Conservation (phyloP, 768 basidiomycete genomes). For the Terana coerulea region DNA sequence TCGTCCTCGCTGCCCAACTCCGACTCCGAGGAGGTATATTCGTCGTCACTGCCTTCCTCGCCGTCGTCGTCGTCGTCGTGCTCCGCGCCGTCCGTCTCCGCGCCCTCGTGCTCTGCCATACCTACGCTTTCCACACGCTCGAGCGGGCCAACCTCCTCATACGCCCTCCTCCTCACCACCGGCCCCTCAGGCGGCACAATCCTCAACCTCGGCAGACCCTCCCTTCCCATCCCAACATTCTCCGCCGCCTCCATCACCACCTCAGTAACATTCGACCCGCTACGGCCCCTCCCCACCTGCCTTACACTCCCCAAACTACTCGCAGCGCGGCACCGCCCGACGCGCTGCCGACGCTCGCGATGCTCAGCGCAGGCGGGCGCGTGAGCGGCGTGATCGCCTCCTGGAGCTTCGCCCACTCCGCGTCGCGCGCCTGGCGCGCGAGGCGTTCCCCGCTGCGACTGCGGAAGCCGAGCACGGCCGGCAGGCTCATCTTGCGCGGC, state of each 20-base stretch:
- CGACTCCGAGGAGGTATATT: neutral
- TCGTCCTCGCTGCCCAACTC: neutral
- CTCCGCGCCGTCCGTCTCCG: neutral
- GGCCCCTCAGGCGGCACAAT: conserved; percentile 3
- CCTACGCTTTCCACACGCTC: too few species aligned
- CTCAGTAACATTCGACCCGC: neutral
- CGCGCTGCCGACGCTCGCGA: too few species aligned
- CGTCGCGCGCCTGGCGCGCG: neutral
- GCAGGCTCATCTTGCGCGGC: conserved; percentile 2
- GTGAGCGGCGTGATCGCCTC: conserved; percentile 2
- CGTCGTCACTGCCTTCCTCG: neutral
- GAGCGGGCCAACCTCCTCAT: neutral
- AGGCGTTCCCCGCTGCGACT: neutral
- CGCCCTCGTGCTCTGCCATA: neutral
- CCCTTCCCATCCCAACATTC: neutral
- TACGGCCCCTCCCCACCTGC: neutral
- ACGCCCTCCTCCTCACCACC: neutral
- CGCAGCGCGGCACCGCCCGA: too few species aligned
- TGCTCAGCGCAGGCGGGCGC: conserved; percentile 7
- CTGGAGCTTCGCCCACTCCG: neutral
- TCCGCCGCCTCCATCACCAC: too few species aligned
- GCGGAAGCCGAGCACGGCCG: neutral
- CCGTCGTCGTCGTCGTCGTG: neutral
- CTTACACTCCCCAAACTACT: neutral
- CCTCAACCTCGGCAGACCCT: neutral